phyloP scores from a whole-genome alignment of 805 yeast genomes.

The Wickerhamiella dianesei region DNA sequence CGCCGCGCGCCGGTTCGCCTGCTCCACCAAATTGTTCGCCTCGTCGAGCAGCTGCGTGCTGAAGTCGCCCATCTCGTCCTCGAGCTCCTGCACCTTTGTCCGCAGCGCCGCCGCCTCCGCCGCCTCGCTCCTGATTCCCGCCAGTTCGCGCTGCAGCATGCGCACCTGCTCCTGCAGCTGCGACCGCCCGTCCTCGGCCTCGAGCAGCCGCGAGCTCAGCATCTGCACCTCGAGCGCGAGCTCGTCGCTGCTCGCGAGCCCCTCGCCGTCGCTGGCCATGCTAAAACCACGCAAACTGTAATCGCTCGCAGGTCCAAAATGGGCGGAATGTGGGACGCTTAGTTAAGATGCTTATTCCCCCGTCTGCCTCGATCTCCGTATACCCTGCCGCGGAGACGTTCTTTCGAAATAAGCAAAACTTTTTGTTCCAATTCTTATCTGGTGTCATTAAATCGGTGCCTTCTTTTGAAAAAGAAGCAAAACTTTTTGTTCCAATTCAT shows the following conservation, averaged over 20 bases:
- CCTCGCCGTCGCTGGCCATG: too few species aligned
- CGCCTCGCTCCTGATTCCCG: not conserved
- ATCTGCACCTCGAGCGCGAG: not conserved
- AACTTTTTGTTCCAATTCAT: too few species aligned
- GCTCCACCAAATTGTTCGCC: slow-evolving; percentile 65
- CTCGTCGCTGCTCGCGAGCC: not conserved
- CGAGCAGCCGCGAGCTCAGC: slow-evolving; percentile 22
- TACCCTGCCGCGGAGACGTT: too few species aligned
- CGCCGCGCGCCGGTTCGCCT: slow-evolving; percentile 55
- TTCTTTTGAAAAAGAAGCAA: too few species aligned
- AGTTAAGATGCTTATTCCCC: too few species aligned
- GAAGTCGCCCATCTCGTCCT: slow-evolving; percentile 41
- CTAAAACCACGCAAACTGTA: too few species aligned
- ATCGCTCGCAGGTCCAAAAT: too few species aligned
- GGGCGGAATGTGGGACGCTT: too few species aligned
- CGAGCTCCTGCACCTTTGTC: slow-evolving; percentile 29
- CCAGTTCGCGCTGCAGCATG: slow-evolving; percentile 14
- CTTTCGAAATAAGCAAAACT: too few species aligned
- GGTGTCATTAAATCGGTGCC: too few species aligned
- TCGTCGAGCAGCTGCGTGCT: slow-evolving; percentile 37
- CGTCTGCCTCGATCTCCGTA: too few species aligned
- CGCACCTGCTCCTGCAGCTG: slow-evolving; percentile 22
- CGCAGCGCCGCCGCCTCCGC: slow-evolving; percentile 12
- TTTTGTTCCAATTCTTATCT: too few species aligned
- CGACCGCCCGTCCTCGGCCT: slow-evolving; percentile 22